Evolutionary conservation across 2,329 filamentous ascomycete genomes (phyloP).

Genomic region (Alternaria infectoria): DNA sequence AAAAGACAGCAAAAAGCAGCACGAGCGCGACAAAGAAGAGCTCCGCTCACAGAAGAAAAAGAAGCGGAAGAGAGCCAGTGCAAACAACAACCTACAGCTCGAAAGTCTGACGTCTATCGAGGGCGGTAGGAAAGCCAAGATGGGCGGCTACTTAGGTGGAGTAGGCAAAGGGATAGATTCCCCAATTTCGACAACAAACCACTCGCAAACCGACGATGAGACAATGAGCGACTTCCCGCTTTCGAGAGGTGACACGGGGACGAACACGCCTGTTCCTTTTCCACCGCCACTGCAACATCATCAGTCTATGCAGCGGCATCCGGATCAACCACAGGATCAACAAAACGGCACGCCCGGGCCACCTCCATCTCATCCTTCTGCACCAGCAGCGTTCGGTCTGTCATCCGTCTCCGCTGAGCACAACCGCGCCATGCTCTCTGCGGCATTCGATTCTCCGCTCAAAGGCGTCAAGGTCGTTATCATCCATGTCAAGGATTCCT

Average conservation of each 20-base stretch:
- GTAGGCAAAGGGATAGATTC: slow-evolving; percentile 20
- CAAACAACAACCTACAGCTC: slow-evolving; percentile 42
- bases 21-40: slow-evolving; percentile 42
- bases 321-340: not conserved
- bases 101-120: slow-evolving; percentile 8
- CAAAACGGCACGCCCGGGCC: not conserved
- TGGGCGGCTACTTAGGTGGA: slow-evolving; percentile 6
- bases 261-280: slow-evolving; percentile 25
- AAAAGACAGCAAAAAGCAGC: slow-evolving; percentile 52
- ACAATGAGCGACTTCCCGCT: slow-evolving; percentile 33
- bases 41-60: slow-evolving; percentile 51
- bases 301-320: not conserved
- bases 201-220: slow-evolving; percentile 32
- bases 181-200: slow-evolving; percentile 10
- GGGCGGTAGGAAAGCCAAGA: slow-evolving; percentile 23
- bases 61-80: slow-evolving; percentile 68
- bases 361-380: slow-evolving; percentile 23
- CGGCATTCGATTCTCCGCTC: slow-evolving; percentile 58
- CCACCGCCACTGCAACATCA: not conserved
- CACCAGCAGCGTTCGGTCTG: slow-evolving; percentile 34
- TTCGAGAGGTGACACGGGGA: slow-evolving; percentile 18
- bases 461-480: slow-evolving; percentile 80
- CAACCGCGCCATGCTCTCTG: slow-evolving; percentile 33
- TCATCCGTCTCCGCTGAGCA: slow-evolving; percentile 31
- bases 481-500: slow-evolving; percentile 90